phyloP scores from a whole-genome alignment of 2,329 filamentous ascomycete species.

The Sphaerostilbella broomeana region DNA sequence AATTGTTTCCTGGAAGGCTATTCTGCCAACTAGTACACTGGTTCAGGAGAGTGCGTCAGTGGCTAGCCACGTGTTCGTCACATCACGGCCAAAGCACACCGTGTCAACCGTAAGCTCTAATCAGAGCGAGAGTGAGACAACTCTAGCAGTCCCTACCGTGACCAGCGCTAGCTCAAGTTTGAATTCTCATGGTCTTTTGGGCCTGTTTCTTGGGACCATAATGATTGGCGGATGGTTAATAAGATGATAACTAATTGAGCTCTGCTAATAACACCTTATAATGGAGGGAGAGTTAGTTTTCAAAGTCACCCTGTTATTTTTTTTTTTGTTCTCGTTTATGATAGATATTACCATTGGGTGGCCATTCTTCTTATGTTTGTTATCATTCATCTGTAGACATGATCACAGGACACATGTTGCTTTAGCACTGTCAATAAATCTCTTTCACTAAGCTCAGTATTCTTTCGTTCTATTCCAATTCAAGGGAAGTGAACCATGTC shows the following conservation, averaged over 20 bases:
- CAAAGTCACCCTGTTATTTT: slow-evolving; percentile 13
- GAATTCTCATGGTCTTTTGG: no score
- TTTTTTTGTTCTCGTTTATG: slow-evolving; percentile 15
- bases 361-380: slow-evolving; percentile 17
- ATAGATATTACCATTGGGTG: slow-evolving; percentile 14
- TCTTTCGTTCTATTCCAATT: no score
- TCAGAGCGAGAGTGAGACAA: background rate
- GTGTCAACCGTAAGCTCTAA: background rate
- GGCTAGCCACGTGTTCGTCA: background rate
- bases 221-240: no score
- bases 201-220: no score
- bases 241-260: no score
- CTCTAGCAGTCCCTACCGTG: background rate
- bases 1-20: no score
- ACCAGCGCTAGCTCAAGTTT: slow-evolving; percentile 1
- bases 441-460: no score
- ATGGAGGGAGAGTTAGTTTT: background rate
- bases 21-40: no score
- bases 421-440: slow-evolving; percentile 8
- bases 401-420: slow-evolving; percentile 5
- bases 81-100: background rate
- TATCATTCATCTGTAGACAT: slow-evolving; percentile 16
- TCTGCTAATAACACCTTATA: background rate
- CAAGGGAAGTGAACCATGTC: no score
- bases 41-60: no score